These are phyloP conservation scores for Xerocomus spinulosus DNA, from an alignment of 768 basidiomycete species.

Conservation along the genomic window DNA sequence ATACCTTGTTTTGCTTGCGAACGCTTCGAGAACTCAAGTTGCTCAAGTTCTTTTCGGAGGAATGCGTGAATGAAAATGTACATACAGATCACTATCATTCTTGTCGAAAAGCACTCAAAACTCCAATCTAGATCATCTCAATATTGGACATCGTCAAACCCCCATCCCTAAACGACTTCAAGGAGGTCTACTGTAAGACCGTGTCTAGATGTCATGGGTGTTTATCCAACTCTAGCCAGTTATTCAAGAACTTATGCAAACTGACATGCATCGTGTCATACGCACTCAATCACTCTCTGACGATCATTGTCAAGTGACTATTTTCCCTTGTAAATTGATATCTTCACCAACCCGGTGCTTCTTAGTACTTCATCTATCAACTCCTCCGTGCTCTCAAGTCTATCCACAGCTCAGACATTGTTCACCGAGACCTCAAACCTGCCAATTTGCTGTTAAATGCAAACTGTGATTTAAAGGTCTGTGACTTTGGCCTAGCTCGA, in stretches of 20 bases:
- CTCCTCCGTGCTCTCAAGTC: conserved; percentile 85
- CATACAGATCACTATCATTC: conserved; percentile 13
- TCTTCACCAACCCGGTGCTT: conserved; percentile 7
- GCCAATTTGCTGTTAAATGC: conserved; percentile 86
- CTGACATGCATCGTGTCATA: conserved; percentile 87
- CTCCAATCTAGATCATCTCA: conserved; percentile 67
- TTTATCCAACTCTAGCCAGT: conserved; percentile 37
- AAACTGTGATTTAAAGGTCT: conserved; percentile 85
- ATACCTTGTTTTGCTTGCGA: conserved; percentile 84
- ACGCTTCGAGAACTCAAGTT: conserved; percentile 91
- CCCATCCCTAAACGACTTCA: conserved; percentile 66
- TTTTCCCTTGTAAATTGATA: background rate
- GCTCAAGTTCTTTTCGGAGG: conserved; percentile 77
- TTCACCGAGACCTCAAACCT: conserved; percentile 77
- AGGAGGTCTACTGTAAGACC: conserved; percentile 75
- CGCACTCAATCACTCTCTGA: conserved; percentile 86
- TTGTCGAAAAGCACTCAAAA: conserved; percentile 1
- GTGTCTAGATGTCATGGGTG: background rate
- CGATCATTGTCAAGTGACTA: conserved; percentile 74
- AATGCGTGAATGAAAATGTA: conserved; percentile 79
- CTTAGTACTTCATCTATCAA: conserved; percentile 77
- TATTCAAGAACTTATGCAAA: conserved; percentile 87
- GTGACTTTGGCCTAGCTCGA: conserved; percentile 83
- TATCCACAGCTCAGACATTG: conserved; percentile 81
- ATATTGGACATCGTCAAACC: conserved; percentile 91